These are phyloP conservation scores for Oryza brachyantha DNA, from an alignment of 176 grass and related monocot genomes.

Conservation along the genomic window DNA sequence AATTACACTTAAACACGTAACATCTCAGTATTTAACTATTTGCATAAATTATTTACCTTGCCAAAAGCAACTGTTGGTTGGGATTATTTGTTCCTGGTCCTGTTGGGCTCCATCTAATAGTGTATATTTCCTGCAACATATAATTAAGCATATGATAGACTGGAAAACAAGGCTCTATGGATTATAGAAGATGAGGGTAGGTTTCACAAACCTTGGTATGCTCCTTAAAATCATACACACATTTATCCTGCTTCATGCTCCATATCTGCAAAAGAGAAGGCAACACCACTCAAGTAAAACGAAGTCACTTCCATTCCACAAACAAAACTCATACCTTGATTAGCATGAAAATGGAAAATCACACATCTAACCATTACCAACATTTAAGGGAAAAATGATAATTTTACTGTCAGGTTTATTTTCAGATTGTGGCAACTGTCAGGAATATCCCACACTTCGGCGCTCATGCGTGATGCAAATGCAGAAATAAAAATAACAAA, in stretches of 20 bases:
- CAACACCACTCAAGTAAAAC: slow-evolving; percentile 7
- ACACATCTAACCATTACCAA: too few relatives aligned
- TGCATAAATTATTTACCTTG: slow-evolving; percentile 59
- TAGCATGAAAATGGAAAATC: too few relatives aligned
- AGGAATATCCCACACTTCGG: too few relatives aligned
- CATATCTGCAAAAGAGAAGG: slow-evolving; percentile 67
- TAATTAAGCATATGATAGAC: slow-evolving; percentile 24
- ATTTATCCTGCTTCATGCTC: slow-evolving; percentile 96
- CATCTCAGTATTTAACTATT: not conserved
- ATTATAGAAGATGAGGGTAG: not conserved
- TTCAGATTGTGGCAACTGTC: not conserved
- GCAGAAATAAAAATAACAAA: too few relatives aligned
- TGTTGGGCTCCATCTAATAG: slow-evolving; percentile 97
- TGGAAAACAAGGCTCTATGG: not conserved
- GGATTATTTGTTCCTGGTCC: slow-evolving; percentile 78
- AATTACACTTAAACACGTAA: not conserved
- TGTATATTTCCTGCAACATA: slow-evolving; percentile 89
- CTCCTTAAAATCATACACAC: slow-evolving; percentile 83
- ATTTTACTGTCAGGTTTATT: not conserved
- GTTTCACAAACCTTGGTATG: slow-evolving; percentile 69
- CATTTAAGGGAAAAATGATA: not conserved
- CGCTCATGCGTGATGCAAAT: too few relatives aligned
- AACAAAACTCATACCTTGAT: not conserved
- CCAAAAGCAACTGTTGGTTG: slow-evolving; percentile 86
- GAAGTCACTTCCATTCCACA: not conserved